Evolutionary conservation across 345 rosid species (phyloP).

Genomic region (Aethionema arabicum): DNA sequence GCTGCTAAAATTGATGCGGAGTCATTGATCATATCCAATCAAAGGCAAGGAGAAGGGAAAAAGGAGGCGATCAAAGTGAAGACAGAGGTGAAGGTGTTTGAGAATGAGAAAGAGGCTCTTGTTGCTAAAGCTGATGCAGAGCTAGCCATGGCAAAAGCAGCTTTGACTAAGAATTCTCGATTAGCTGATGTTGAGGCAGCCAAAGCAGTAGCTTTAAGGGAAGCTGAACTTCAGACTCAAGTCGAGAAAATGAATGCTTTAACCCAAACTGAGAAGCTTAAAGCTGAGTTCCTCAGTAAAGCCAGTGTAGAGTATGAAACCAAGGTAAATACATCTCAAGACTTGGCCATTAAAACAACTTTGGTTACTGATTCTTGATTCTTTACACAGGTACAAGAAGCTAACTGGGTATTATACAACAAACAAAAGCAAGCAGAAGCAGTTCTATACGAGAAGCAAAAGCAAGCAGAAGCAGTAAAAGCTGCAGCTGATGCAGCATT

Average conservation of each 20-base stretch:
- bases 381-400: constrained; percentile 56
- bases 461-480: constrained; percentile 59
- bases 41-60: constrained; percentile 61
- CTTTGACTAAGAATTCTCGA: constrained; percentile 52
- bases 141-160: constrained; percentile 64
- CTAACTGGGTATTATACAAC: constrained; percentile 61
- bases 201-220: constrained; percentile 66
- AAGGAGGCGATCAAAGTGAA: constrained; percentile 73
- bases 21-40: constrained; percentile 60
- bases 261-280: constrained; percentile 68
- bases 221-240: constrained; percentile 70
- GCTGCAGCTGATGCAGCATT: constrained; percentile 59
- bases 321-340: constrained; percentile 41
- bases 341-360: not conserved
- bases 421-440: constrained; percentile 74
- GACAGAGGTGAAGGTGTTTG: constrained; percentile 59
- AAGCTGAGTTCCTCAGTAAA: constrained; percentile 69
- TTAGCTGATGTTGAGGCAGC: constrained; percentile 76
- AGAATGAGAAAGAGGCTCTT: constrained; percentile 69
- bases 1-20: constrained; percentile 76
- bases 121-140: constrained; percentile 68
- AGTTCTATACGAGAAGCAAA: constrained; percentile 49
- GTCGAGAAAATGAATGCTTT: constrained; percentile 76
- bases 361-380: constrained; percentile 13
- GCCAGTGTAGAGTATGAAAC: constrained; percentile 83